Percentiles rank a stretch among this genome's conserved stretches.
These are phyloP conservation scores for Neocatenulostroma microsporum DNA, from an alignment of 2,329 filamentous ascomycete species.

Conservation along the genomic window DNA sequence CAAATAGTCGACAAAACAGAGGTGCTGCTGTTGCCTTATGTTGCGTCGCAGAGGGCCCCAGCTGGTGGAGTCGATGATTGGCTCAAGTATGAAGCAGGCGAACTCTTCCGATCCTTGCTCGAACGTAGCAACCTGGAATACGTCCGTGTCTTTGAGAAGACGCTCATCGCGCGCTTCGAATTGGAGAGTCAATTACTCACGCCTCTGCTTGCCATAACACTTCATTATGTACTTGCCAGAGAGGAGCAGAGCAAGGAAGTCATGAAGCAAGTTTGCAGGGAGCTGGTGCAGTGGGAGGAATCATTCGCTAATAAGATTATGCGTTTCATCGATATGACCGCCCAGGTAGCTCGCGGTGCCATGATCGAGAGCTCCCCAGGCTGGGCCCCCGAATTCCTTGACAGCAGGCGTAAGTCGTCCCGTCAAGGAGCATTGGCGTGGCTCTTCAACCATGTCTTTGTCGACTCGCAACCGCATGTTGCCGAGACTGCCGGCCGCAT, in stretches of 20 bases:
- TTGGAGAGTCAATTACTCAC: slow-evolving; percentile 15
- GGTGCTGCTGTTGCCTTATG: not conserved
- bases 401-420: not conserved
- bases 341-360: not conserved
- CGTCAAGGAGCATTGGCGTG: not conserved
- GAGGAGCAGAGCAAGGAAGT: slow-evolving; percentile 1
- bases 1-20: not conserved
- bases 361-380: slow-evolving; percentile 1
- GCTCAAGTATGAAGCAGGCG: slow-evolving; percentile 12
- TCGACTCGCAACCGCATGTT: not conserved
- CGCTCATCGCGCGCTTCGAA: slow-evolving; percentile 12
- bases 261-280: not conserved
- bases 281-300: not conserved
- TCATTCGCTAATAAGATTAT: slow-evolving; percentile 1
- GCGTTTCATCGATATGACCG: not conserved
- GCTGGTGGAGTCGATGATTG: not conserved
- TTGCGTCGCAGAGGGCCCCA: not conserved
- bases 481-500: slow-evolving; percentile 1
- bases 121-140: slow-evolving; percentile 2
- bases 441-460: slow-evolving; percentile 4
- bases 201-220: slow-evolving; percentile 13
- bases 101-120: slow-evolving; percentile 13
- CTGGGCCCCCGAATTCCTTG: slow-evolving; percentile 1
- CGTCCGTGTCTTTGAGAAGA: not conserved
- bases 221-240: slow-evolving; percentile 12